phyloP scores from a whole-genome alignment of 2,329 filamentous ascomycete species.

The Alternaria hordeiaustralica region DNA sequence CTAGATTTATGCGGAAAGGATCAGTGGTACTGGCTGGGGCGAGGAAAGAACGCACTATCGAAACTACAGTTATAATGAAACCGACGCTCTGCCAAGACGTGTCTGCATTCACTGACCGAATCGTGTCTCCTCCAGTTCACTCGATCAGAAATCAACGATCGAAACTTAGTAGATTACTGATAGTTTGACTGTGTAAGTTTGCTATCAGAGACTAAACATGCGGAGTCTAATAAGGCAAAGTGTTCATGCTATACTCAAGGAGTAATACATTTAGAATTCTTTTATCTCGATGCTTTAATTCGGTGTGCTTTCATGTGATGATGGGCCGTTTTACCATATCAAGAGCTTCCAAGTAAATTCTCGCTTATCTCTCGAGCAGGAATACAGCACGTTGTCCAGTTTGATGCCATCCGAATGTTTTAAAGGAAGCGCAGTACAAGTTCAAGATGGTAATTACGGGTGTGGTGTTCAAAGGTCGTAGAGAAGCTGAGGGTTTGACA shows the following conservation, averaged over 20 bases:
- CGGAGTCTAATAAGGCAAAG: not conserved
- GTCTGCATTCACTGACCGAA: not conserved
- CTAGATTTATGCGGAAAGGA: not conserved
- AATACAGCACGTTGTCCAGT: fast-evolving
- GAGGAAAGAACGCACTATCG: not conserved
- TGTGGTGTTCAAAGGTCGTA: not conserved
- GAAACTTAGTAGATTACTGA: not conserved
- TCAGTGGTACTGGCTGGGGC: not conserved
- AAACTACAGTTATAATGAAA: not conserved
- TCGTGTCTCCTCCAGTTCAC: not conserved
- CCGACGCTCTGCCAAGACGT: not conserved
- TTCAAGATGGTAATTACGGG: fast-evolving
- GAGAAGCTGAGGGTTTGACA: too few relatives aligned
- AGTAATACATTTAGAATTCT: not conserved
- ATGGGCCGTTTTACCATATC: not conserved
- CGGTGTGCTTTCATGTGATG: fast-evolving
- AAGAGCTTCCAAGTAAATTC: not conserved
- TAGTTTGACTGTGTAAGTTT: not conserved
- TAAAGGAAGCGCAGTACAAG: not conserved
- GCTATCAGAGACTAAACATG: not conserved
- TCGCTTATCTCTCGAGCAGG: not conserved
- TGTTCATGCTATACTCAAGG: not conserved
- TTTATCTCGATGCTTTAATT: not conserved
- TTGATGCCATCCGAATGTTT: not conserved
- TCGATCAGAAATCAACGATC: not conserved